Evolutionary conservation across 352 stramenopile species (phyloP).

Genomic region (Phytophthora europaea): DNA sequence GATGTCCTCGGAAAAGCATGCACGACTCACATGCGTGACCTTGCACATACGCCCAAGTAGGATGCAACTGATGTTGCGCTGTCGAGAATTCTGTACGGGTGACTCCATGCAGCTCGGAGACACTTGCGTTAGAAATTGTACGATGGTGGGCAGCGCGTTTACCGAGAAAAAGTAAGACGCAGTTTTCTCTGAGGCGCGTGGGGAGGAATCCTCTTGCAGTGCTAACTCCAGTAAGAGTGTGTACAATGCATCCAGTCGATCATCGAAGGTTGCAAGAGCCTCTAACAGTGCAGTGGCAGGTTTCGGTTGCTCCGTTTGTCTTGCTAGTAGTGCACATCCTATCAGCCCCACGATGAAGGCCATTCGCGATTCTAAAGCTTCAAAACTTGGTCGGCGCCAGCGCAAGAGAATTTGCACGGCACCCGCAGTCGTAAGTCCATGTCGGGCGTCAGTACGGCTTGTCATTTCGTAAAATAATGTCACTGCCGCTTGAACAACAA

Average conservation of each 20-base stretch:
- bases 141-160: conserved; percentile 53
- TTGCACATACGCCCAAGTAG: conserved; percentile 66
- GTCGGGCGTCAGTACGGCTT: conserved; percentile 55
- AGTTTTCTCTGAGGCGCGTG: conserved; percentile 34
- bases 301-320: conserved; percentile 43
- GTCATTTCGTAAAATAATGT: conserved; percentile 74
- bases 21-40: conserved; percentile 39
- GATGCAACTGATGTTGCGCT: conserved; percentile 83
- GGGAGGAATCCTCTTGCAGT: conserved; percentile 26
- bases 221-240: conserved; percentile 57
- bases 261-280: conserved; percentile 39
- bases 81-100: conserved; percentile 49
- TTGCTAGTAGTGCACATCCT: conserved; percentile 55
- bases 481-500: conserved; percentile 50
- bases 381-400: conserved; percentile 45
- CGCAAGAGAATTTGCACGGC: conserved; percentile 57
- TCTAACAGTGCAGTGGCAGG: conserved; percentile 35
- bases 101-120: conserved; percentile 67
- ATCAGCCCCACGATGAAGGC: conserved; percentile 64
- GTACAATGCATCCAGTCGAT: conserved; percentile 58
- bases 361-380: conserved; percentile 41
- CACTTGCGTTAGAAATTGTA: conserved; percentile 64
- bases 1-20: conserved; percentile 66
- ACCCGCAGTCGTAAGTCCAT: conserved; percentile 72
- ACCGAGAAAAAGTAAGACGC: conserved; percentile 54